Base-by-base conservation (phyloP, 73 alveolate species). In the Strombidium stylifer region DNA sequence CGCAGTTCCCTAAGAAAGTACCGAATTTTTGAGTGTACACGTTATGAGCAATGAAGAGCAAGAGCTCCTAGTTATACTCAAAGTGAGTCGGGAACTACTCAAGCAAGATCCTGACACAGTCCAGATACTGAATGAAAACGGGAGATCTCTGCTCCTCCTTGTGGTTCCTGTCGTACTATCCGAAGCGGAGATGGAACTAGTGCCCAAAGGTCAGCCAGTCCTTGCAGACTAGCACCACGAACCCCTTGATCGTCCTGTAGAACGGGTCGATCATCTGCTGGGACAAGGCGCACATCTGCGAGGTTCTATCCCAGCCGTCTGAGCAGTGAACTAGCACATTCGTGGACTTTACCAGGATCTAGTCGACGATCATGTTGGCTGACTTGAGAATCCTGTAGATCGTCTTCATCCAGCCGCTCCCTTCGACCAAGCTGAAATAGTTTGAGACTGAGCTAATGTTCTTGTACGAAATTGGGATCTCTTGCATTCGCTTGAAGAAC, bases 221-320 rank as follows among this genome's bases (percentile, higher is more conserved):
- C 53, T 95, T 95, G 67, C 89, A 93, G 0, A 95, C 77, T 21
- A 95, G 81, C 16, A 88, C 90, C 35, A 88, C 85, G 74, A 93
- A 93, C n/a, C 99, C 99, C 79, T 85, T 81, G 46, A 95, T 61
- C 2, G 98, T 93, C 61, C 99, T 70, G 64, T 65, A 93, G 68
- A 78, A 89, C 0, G 98, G 97, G 72, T 95, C 99, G 39, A 95
- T 41, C 61, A 91, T 66, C 21, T 93, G 47, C 70, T 94, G 87
- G 12, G 96, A 67, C 14, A 93, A 66, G 53, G 96, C 52, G 21
- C 91, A 92, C 12, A 95, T 76, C 77, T 95, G 86, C 6, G 99
- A 91, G 6, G 99, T 95, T 69, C 99, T 83, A 91, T 95, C 99
- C 98, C 99, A 95, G 5, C 99, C 99, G 89, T 95, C 99, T 51